These are phyloP conservation scores for Rosellinia necatrix DNA, from an alignment of 2,329 filamentous ascomycete genomes.

Conservation along the genomic window DNA sequence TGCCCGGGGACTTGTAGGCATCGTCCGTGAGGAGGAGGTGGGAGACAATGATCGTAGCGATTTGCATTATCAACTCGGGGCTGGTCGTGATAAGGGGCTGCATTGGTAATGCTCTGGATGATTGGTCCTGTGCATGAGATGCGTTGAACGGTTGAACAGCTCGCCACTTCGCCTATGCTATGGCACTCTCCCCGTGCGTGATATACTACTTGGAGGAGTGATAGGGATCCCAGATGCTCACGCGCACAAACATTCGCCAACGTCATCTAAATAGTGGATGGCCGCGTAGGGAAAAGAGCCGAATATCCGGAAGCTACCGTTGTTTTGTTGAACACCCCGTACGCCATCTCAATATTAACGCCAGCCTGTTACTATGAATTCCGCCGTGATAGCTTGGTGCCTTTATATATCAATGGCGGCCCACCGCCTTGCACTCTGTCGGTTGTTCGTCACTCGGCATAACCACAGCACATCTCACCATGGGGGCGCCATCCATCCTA, in stretches of 20 bases:
- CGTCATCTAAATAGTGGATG: background rate
- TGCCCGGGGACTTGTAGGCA: background rate
- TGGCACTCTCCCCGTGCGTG: background rate
- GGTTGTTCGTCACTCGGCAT: background rate
- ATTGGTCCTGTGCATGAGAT: background rate
- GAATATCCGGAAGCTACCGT: slow-evolving; percentile 19
- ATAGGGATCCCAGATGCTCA: background rate
- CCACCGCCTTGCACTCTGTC: background rate
- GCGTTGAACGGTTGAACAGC: background rate
- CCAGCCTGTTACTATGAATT: background rate
- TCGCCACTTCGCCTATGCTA: background rate
- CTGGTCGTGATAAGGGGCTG: background rate
- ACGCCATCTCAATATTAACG: background rate
- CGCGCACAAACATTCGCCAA: background rate
- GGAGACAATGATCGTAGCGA: background rate
- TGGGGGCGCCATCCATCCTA: slow-evolving; percentile 9
- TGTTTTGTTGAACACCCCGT: background rate
- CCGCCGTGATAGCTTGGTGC: background rate
- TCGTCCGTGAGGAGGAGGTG: background rate
- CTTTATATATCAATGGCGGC: slow-evolving; percentile 7
- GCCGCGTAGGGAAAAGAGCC: slow-evolving; percentile 5
- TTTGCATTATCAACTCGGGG: background rate
- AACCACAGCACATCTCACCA: background rate
- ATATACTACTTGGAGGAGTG: background rate
- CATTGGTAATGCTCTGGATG: background rate